Evolutionary conservation across 306 rosid species (phyloP), one percentile per base, ranked within the genome.

Genomic region (Dalbergia cochinchinensis): DNA sequence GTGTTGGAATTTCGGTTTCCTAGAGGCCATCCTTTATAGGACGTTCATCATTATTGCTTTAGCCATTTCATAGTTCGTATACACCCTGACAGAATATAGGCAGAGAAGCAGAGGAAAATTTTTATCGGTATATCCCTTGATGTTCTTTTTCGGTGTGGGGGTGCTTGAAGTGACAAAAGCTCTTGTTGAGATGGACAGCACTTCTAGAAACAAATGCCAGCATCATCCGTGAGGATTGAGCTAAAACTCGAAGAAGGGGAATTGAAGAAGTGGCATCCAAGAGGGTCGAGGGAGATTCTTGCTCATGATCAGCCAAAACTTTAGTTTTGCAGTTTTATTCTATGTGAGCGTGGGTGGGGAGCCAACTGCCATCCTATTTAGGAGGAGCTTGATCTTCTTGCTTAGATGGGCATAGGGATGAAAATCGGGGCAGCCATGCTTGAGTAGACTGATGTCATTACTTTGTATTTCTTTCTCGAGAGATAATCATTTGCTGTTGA

Each of bases 311-410:
- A 31, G 11, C 44, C 12, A 16, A 26, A 64, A 65, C 3, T 1
- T 75, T 6, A 9, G 18, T 18, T 26, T 13, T 35, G 7, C 8
- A 44, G 33, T 59, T 80, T 67, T 63, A 58, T 58, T 80, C 12
- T 53, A 16, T 3, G 3, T n/a, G 26, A 63, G 45, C 15, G 64
- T 54, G 73, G 31, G 72, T 61, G 60, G 72, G 72, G 83, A 80
- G 34, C 48, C 54, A 39, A 63, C 50, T 80, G 16, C 18, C 37
- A 20, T 45, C 34, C 55, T 69, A 42, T 70, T 54, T 18, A 64
- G 65, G 42, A 65, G 69, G 14, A 18, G 61, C 61, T 22, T 53
- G 60, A 67, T 80, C 73, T 39, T 78, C 39, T 61, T 80, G 73
- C 14, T 64, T 71, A 62, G 73, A 80, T 51, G 19, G 19, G 55